Conservation (phyloP, 495 filamentous ascomycete genomes). For the Hypoxylon lenormandii region DNA sequence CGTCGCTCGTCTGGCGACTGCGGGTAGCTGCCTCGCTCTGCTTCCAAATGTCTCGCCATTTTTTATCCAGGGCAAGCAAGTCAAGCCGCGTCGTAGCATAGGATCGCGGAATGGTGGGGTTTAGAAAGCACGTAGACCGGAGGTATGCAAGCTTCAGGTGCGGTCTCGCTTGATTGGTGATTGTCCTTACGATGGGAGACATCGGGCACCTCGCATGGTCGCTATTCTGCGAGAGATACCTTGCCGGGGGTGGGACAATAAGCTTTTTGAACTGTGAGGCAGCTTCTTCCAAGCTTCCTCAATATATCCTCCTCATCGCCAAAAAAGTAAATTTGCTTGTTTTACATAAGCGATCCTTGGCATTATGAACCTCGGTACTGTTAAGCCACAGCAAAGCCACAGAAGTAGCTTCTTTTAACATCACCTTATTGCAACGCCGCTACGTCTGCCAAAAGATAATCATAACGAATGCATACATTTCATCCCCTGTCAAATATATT, state of each 20-base stretch:
- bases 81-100: conserved; percentile 65
- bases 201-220: conserved; percentile 42
- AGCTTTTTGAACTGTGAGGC: background rate
- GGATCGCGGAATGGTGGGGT: conserved; percentile 34
- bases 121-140: conserved; percentile 19
- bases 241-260: background rate
- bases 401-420: too few species aligned
- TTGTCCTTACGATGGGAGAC: conserved; percentile 42
- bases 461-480: too few species aligned
- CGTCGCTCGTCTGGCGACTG: background rate
- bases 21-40: background rate
- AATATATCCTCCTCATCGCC: too few species aligned
- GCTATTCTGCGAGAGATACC: conserved; percentile 1
- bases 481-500: too few species aligned
- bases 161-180: conserved; percentile 39
- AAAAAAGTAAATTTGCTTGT: too few species aligned
- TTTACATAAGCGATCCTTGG: too few species aligned
- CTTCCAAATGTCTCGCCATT: conserved; percentile 73
- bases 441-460: too few species aligned
- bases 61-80: conserved; percentile 73
- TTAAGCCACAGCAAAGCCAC: too few species aligned
- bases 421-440: too few species aligned
- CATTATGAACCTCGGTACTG: too few species aligned
- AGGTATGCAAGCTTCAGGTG: conserved; percentile 26
- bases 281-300: too few species aligned